Evolutionary conservation across 2,329 filamentous ascomycete genomes (phyloP), one percentile per base, ranked within the genome.

Genomic region (Stylonectria norvegica): DNA sequence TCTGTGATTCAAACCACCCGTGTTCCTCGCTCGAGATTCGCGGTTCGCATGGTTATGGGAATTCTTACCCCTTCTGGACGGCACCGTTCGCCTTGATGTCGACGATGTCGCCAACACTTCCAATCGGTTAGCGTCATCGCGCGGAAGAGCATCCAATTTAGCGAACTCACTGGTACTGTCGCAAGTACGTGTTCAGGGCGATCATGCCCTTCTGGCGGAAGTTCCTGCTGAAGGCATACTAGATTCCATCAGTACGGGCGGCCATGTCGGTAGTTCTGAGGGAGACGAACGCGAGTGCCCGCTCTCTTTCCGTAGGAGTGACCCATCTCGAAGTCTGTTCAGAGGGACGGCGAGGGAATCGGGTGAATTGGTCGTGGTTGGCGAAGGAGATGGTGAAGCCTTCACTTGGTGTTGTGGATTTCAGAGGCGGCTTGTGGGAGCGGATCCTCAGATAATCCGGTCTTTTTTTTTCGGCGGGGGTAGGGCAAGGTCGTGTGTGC

Each of bases 81-180:
- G 89, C 93, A 85, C 90, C 93, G 79, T 98, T 97, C 68, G 86
- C 87, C 76, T 95, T 94, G 71, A 98, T 89, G 71, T 98, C 93
- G 67, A 98, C 93, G 63, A 97, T 96, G 68, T 98, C 93, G 72
- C 93, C 93, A 67, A 98, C 93, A 71, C 84, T 89, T 62, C 49
- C 56, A 43, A 56, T 46, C 36, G 54, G 65, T 83, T 65, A 81
- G 71, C 61, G 28, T 54, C 42, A 40, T 30, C 44, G 23, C 17
- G 14, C 20, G n/a, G 36, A 19, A 36, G 19, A 11, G 15, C 16
- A 23, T n/a, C n/a, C n/a, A 6, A 7, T 31, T 30, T 20, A 20
- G 9, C 10, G 14, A 4, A 62, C 64, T 51, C 48, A 89, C 83
- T 85, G 89, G 86, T 94, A 97, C 69, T 87, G 81, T 72, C 83